Conservation (phyloP, 345 rosid genomes). For the Litchi chinensis region DNA sequence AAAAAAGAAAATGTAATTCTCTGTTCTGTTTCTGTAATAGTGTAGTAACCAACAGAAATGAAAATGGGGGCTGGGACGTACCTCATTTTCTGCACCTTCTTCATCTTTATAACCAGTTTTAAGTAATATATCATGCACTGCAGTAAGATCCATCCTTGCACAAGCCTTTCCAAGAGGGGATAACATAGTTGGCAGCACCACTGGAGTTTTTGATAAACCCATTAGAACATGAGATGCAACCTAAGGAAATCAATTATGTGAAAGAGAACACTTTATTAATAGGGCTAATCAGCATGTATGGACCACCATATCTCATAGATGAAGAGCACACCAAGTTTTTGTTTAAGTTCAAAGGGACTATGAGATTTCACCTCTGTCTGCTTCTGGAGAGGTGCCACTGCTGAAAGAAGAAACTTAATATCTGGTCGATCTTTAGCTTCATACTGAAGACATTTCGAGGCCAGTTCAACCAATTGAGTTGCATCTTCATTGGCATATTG, state of each 20-base stretch:
- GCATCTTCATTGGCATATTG: conserved; percentile 72
- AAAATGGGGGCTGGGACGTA: conserved; percentile 9
- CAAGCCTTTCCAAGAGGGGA: conserved; percentile 75
- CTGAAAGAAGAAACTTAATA: conserved; percentile 53
- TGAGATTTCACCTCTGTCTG: conserved; percentile 54
- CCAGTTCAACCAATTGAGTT: conserved; percentile 54
- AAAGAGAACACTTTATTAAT: conserved; percentile 14
- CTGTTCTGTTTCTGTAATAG: background rate
- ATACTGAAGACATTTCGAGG: conserved; percentile 73
- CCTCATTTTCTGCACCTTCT: conserved; percentile 86
- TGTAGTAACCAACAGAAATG: conserved; percentile 4
- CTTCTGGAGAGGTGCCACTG: conserved; percentile 65
- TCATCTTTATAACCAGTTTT: conserved; percentile 87
- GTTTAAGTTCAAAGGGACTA: conserved; percentile 15
- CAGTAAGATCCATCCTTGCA: conserved; percentile 77
- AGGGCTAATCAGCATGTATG: conserved; percentile 1
- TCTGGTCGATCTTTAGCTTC: conserved; percentile 77
- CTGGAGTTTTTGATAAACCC: conserved; percentile 59
- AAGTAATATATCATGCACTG: conserved; percentile 75
- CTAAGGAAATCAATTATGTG: conserved; percentile 31
- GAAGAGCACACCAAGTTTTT: background rate
- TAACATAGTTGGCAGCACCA: conserved; percentile 55
- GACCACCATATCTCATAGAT: background rate
- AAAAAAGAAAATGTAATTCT: background rate
- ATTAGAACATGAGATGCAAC: conserved; percentile 65